Conservation (phyloP, 441 rosid genomes). For the Populus hybrid region DNA sequence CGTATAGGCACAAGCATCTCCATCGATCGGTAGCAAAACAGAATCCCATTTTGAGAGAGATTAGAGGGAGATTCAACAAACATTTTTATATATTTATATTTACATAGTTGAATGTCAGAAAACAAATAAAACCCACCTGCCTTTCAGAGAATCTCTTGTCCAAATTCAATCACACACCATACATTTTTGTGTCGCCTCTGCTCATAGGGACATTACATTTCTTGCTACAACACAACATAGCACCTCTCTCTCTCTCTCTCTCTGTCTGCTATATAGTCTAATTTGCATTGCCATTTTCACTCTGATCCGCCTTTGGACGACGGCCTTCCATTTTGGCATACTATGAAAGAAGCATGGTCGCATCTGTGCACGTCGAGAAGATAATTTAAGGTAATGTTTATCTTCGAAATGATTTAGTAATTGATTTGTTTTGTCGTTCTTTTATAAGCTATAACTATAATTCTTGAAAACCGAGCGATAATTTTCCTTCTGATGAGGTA, state of each 20-base stretch:
- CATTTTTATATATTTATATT: neutral
- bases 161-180: neutral
- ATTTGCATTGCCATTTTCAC: too few relatives aligned
- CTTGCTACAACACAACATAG: neutral
- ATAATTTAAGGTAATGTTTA: too few relatives aligned
- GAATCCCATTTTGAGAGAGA: neutral
- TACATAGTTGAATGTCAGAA: neutral
- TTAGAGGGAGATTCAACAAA: neutral
- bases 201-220: neutral
- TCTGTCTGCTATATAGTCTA: too few relatives aligned
- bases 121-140: neutral
- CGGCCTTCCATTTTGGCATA: too few relatives aligned
- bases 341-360: too few relatives aligned
- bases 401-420: too few relatives aligned
- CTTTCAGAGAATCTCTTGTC: slow-evolving; percentile 1
- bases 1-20: neutral
- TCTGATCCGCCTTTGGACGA: too few relatives aligned
- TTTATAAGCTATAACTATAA: too few relatives aligned
- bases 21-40: neutral
- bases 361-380: too few relatives aligned
- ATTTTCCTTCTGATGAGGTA: neutral
- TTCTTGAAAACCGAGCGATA: too few relatives aligned
- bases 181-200: neutral
- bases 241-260: neutral
- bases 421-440: too few relatives aligned